These are phyloP conservation scores for Schizosaccharomyces cryophilus DNA, from an alignment of 805 yeast species.

Conservation along the genomic window DNA sequence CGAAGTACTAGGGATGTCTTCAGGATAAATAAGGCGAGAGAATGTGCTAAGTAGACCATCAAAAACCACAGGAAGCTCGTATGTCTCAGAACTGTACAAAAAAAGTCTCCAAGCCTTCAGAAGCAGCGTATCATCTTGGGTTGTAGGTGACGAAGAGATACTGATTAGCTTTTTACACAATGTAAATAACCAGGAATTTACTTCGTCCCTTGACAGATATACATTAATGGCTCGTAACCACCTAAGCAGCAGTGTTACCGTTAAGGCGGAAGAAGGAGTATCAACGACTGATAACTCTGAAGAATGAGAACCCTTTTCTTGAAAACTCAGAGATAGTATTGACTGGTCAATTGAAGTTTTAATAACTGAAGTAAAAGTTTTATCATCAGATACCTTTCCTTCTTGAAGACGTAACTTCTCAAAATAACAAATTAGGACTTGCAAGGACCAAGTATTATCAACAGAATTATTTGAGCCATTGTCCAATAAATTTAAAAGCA, in stretches of 20 bases:
- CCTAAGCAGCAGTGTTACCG: background rate
- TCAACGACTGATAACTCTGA: background rate
- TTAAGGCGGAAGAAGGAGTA: background rate
- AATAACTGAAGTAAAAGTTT: no score
- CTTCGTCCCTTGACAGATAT: background rate
- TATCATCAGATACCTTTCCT: no score
- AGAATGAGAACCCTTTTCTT: background rate
- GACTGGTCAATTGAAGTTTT: background rate
- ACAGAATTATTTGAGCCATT: no score
- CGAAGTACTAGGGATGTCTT: background rate
- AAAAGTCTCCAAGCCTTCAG: background rate
- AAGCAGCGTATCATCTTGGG: no score
- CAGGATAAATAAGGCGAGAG: background rate
- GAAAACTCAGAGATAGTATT: background rate
- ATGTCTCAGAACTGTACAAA: background rate
- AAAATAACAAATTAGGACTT: background rate
- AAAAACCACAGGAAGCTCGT: background rate
- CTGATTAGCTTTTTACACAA: no score
- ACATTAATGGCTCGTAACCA: background rate
- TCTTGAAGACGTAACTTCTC: background rate
- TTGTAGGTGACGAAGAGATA: no score
- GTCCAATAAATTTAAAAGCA: no score
- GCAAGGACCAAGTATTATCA: background rate
- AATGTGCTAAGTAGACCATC: no score
- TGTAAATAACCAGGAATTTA: background rate